Percentiles rank a stretch among this genome's conserved stretches.
These are phyloP conservation scores for Cichorium intybus DNA, from an alignment of 140 eudicot genomes.

Conservation along the genomic window DNA sequence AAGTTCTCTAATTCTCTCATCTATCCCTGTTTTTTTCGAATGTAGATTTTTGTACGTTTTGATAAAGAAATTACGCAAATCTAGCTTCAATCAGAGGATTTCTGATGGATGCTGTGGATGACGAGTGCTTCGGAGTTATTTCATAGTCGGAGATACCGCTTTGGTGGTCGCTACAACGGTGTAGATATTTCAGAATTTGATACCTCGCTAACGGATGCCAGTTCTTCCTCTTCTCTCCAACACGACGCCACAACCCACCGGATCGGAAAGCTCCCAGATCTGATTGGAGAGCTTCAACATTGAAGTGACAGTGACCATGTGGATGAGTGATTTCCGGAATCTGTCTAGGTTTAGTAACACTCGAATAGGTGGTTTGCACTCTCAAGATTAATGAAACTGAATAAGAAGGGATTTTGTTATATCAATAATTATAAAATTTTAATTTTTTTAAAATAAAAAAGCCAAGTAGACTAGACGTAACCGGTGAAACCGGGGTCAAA, in stretches of 20 bases:
- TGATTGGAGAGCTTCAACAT: too few relatives aligned
- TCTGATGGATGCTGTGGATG: constrained; percentile 41
- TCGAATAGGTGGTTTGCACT: too few relatives aligned
- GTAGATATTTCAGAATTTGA: constrained; percentile 14
- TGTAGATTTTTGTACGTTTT: background rate
- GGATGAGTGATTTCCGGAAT: too few relatives aligned
- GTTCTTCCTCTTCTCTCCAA: constrained; percentile 18
- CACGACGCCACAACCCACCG: constrained; percentile 22
- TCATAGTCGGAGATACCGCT: constrained; percentile 51
- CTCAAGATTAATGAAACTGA: too few relatives aligned
- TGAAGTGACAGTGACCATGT: too few relatives aligned
- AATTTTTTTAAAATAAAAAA: too few relatives aligned
- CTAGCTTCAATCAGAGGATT: background rate
- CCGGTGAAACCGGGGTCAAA: too few relatives aligned
- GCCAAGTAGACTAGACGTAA: too few relatives aligned
- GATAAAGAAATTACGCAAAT: background rate
- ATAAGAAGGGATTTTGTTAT: too few relatives aligned
- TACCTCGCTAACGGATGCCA: constrained; percentile 13
- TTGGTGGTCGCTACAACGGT: constrained; percentile 42
- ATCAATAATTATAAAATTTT: too few relatives aligned
- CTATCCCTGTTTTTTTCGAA: background rate
- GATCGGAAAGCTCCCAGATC: too few relatives aligned
- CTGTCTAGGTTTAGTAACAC: too few relatives aligned
- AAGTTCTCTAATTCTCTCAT: background rate
- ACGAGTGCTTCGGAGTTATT: constrained; percentile 78